A percentile compares a stretch with the other conserved stretches of the same genome.
These are phyloP conservation scores for Smallanthus sonchifolius DNA, from an alignment of 129 eudicot genomes.

Conservation along the genomic window DNA sequence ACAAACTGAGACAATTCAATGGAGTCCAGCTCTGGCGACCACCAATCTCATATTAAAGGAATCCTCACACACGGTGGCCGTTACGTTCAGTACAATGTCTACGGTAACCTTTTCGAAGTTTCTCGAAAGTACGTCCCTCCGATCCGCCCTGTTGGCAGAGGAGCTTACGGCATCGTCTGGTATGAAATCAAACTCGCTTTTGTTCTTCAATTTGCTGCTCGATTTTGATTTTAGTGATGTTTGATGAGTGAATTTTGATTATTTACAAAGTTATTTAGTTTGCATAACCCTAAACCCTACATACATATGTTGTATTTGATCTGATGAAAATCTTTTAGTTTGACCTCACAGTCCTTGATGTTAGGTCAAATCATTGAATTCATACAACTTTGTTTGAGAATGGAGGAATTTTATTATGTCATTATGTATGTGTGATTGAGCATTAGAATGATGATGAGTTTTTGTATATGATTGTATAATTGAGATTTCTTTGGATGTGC, in stretches of 20 bases:
- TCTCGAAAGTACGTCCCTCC: constrained; percentile 79
- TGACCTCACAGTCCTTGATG: not conserved
- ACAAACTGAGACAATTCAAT: not conserved
- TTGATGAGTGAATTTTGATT: not conserved
- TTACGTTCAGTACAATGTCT: constrained; percentile 72
- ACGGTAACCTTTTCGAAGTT: constrained; percentile 85
- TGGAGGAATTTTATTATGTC: not conserved
- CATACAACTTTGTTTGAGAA: not conserved
- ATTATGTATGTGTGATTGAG: not conserved
- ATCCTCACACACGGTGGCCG: constrained; percentile 76
- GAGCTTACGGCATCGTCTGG: constrained; percentile 94
- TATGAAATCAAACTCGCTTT: constrained; percentile 16
- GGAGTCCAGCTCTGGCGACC: constrained; percentile 56
- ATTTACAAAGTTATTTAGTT: not conserved
- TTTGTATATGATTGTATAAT: not conserved
- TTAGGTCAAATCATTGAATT: not conserved
- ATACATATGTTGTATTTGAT: not conserved
- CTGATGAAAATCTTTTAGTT: not conserved
- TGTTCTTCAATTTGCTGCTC: not conserved
- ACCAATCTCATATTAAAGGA: constrained; percentile 50
- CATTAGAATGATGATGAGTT: not conserved
- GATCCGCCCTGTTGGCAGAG: constrained; percentile 83
- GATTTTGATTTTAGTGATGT: not conserved
- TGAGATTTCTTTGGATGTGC: too few relatives aligned
- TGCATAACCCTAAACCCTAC: not conserved